Evolutionary conservation across 2,329 filamentous ascomycete species (phyloP), one percentile per base, ranked within the genome.

Genomic region (Talaromyces sp.): DNA sequence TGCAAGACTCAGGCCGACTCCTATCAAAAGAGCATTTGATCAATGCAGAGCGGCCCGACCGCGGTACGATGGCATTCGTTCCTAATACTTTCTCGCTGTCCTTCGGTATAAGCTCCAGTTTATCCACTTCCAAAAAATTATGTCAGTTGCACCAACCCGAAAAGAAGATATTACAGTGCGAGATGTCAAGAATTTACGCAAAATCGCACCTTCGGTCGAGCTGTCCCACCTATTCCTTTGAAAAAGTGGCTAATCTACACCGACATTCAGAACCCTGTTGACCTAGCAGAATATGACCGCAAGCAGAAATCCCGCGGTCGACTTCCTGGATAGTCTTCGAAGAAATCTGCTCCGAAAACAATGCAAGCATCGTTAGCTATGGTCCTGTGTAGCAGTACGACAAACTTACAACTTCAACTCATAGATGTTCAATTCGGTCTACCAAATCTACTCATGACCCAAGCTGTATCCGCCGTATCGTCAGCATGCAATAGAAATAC

Each of bases 271-370:
- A 47, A 22, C 24, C 14, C 14, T 10, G 33, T 54, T 54, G 27
- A 54, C 50, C 41, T 41, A n/a, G 31, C 13, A 58, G 54, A 58
- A 58, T 41, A 58, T 58, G 54, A 58, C 16, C 54, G 54, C 24
- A 58, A 58, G 35, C 54, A 58, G 22, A 58, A 58, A 58, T 37
- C 35, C 10, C 54, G 54, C 3, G 54, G 54, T 22, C 31, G 54
- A 16, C 54, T 35, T 22, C 54, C 54, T 13, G 54, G 54, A 11
- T 9, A 37, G 35, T 37, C 54, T 13, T 58, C 54, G 7, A 58
- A 58, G 19, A 39, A 27, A 10, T 9, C 35, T 41, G 35, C 35
- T 1, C 19, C 19, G 9, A 47, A 24, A 10, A 24, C 10, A n/a
- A 7, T 47, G 2, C 19, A 22, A 24, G 10, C 3, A 47, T 24